phyloP scores from a whole-genome alignment of 2,329 filamentous ascomycete genomes.

The Teratosphaeria viscida region DNA sequence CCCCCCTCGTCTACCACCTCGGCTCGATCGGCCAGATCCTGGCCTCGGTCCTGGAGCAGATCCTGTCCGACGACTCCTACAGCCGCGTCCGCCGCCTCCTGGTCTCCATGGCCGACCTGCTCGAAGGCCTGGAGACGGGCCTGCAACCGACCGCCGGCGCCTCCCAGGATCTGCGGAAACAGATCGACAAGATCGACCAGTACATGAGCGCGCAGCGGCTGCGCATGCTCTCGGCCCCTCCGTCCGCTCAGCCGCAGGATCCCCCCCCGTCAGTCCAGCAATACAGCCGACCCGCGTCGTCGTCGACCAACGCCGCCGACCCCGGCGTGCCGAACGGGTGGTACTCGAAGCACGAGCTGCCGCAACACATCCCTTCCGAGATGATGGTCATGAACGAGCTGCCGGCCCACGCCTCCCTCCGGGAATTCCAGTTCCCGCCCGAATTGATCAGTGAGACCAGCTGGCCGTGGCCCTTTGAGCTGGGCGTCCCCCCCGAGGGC shows the following conservation, averaged over 20 bases:
- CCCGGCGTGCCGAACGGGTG: background rate
- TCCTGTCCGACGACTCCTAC: conserved; percentile 34
- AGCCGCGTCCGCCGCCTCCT: conserved; percentile 32
- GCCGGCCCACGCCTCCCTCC: conserved; percentile 1
- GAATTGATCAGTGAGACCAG: conserved; percentile 4
- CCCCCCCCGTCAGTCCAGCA: background rate
- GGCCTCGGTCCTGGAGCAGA: conserved; percentile 37
- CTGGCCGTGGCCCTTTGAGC: conserved; percentile 9
- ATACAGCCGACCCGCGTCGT: background rate
- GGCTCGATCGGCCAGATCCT: conserved; percentile 41
- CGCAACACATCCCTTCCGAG: background rate
- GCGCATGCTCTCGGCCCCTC: conserved; percentile 9
- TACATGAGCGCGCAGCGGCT: conserved; percentile 28
- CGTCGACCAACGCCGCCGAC: background rate
- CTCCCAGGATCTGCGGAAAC: conserved; percentile 29
- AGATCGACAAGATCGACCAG: conserved; percentile 36
- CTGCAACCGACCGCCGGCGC: conserved; percentile 32
- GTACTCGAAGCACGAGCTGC: background rate
- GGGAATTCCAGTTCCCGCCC: conserved; percentile 9
- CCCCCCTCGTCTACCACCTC: conserved; percentile 40
- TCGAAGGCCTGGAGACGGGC: conserved; percentile 34
- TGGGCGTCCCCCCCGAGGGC: background rate
- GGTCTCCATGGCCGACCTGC: conserved; percentile 36
- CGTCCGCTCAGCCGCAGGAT: background rate
- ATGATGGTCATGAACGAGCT: background rate